Conservation (phyloP, 2,329 filamentous ascomycete genomes). For the Nigrograna mackinnonii region DNA sequence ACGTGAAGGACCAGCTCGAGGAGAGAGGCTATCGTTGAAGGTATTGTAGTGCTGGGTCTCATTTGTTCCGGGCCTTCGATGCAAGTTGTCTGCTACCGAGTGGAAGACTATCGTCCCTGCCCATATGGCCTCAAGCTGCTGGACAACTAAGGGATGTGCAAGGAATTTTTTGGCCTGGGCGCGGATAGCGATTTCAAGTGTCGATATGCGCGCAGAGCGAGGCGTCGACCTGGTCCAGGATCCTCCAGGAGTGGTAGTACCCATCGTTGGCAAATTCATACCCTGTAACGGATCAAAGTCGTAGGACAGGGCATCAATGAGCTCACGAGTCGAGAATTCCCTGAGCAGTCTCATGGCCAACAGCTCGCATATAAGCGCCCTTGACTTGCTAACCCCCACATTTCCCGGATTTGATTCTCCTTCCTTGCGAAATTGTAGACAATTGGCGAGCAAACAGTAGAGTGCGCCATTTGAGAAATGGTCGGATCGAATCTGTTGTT, state of each 20-base stretch:
- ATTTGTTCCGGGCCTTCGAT: conserved; percentile 59
- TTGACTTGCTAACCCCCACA: conserved; percentile 79
- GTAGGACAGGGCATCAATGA: conserved; percentile 93
- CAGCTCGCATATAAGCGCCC: conserved; percentile 87
- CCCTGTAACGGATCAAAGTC: conserved; percentile 94
- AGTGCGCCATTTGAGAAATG: conserved; percentile 86
- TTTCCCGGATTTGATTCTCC: conserved; percentile 80
- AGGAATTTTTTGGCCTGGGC: conserved; percentile 92
- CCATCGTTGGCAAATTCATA: conserved; percentile 56
- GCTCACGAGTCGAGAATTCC: conserved; percentile 84
- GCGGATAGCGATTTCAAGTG: conserved; percentile 89
- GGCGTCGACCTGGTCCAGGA: conserved; percentile 28
- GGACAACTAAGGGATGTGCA: conserved; percentile 87
- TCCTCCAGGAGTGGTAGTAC: conserved; percentile 24
- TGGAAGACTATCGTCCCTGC: conserved; percentile 94
- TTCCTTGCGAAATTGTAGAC: conserved; percentile 90
- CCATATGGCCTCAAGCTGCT: conserved; percentile 97
- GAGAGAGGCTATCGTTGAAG: conserved; percentile 25
- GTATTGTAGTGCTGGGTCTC: conserved; percentile 21
- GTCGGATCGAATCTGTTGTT: conserved; percentile 79
- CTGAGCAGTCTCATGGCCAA: conserved; percentile 86
- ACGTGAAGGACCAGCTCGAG: conserved; percentile 34
- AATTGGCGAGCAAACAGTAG: conserved; percentile 91
- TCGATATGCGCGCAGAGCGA: conserved; percentile 78
- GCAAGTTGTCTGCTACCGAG: conserved; percentile 81